These are phyloP conservation scores for Calonectria pauciramosa DNA, from an alignment of 2,329 filamentous ascomycete genomes.

Conservation along the genomic window DNA sequence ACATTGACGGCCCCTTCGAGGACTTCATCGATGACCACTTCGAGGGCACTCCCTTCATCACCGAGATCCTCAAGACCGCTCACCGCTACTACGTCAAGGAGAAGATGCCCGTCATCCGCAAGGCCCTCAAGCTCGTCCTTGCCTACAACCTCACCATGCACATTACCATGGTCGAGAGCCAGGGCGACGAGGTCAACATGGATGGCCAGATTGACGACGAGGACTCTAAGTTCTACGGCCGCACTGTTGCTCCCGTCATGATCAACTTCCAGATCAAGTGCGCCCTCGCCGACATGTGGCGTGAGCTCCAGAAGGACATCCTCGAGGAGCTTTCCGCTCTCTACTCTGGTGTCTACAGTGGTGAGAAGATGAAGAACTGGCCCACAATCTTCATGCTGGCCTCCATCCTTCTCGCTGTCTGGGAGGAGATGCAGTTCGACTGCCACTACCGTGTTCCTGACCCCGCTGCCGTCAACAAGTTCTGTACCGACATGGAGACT, in stretches of 20 bases:
- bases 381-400: conserved; percentile 98
- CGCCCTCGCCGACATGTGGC: conserved; percentile 97
- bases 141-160: conserved; percentile 97
- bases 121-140: conserved; percentile 93
- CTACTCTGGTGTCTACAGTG: conserved; percentile 98
- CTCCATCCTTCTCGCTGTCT: conserved; percentile 91
- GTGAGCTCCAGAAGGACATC: conserved; percentile 95
- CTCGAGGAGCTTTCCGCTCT: conserved; percentile 92
- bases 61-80: conserved; percentile 95
- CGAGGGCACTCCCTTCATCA: conserved; percentile 94
- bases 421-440: conserved; percentile 99
- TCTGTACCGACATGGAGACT: conserved; percentile 96
- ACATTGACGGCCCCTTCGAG: conserved; percentile 93
- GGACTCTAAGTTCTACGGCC: conserved; percentile 88
- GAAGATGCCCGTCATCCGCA: conserved; percentile 89
- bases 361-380: conserved; percentile 98
- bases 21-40: conserved; percentile 97
- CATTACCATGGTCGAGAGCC: conserved; percentile 93
- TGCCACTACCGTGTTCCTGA: conserved; percentile 96
- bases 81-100: conserved; percentile 94
- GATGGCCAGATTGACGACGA: conserved; percentile 89
- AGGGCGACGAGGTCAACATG: conserved; percentile 83
- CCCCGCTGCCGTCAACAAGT: conserved; percentile 87
- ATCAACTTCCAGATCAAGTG: conserved; percentile 99
- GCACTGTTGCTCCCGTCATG: conserved; percentile 95